These are phyloP conservation scores for Euptelea pleiosperma DNA, from an alignment of 164 flowering plant species.

Conservation along the genomic window DNA sequence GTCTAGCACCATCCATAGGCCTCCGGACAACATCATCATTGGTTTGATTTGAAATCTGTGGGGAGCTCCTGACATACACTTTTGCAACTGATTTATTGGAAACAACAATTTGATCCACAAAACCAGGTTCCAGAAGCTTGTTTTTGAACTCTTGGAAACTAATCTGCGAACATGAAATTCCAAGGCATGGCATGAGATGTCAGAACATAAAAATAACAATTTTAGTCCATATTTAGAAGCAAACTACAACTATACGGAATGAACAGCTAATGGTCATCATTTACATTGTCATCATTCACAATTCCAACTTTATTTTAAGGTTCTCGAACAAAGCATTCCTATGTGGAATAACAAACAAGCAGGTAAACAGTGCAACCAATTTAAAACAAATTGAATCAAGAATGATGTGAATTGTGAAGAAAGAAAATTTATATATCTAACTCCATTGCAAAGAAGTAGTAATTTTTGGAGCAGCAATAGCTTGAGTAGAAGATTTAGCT, in stretches of 20 bases:
- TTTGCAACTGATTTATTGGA: conserved; percentile 88
- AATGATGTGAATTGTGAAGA: too few relatives aligned
- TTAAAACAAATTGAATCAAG: too few relatives aligned
- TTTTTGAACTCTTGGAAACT: conserved; percentile 90
- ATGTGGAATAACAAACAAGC: too few relatives aligned
- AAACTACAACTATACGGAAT: background rate
- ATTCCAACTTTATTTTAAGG: too few relatives aligned
- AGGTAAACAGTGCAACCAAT: too few relatives aligned
- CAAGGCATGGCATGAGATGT: background rate
- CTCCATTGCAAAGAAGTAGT: too few relatives aligned
- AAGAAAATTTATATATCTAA: too few relatives aligned
- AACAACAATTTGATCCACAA: conserved; percentile 81
- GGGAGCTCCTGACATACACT: conserved; percentile 58
- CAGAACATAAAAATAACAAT: conserved; percentile 1
- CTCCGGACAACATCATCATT: conserved; percentile 44
- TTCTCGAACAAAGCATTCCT: too few relatives aligned
- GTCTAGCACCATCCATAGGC: conserved; percentile 33
- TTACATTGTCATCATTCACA: background rate
- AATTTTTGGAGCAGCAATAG: too few relatives aligned
- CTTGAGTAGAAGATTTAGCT: too few relatives aligned
- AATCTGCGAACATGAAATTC: conserved; percentile 46
- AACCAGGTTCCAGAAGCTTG: conserved; percentile 85
- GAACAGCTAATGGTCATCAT: background rate
- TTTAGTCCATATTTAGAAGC: background rate
- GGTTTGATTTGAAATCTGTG: conserved; percentile 31